phyloP scores from a whole-genome alignment of 495 filamentous ascomycete species.

The Podospora pseudocomata region DNA sequence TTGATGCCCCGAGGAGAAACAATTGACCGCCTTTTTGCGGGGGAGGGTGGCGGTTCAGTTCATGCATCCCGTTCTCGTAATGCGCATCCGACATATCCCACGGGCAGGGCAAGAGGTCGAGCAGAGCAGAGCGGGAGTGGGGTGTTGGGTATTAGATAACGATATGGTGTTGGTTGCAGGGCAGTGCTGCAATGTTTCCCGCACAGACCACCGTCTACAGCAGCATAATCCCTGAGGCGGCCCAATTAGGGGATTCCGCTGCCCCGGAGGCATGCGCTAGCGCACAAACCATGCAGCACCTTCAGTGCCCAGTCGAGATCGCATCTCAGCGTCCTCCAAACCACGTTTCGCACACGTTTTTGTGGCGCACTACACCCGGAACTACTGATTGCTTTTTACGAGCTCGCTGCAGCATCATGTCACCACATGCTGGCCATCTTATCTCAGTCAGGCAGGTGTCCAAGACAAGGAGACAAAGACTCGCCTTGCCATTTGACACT shows the following conservation, averaged over 20 bases:
- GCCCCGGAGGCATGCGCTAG: neutral
- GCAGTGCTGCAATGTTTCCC: neutral
- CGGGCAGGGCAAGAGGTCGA: too few species aligned
- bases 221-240: neutral
- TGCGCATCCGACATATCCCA: neutral
- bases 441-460: neutral
- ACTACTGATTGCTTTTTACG: neutral
- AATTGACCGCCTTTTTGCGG: neutral
- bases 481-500: neutral
- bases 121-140: neutral
- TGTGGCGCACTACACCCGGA: neutral
- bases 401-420: neutral
- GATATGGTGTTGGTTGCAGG: neutral
- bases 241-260: neutral
- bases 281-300: neutral
- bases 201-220: neutral
- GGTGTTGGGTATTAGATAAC: neutral
- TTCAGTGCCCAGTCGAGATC: constrained; percentile 1
- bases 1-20: too few species aligned
- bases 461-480: neutral
- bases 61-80: neutral
- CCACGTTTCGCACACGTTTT: constrained; percentile 5
- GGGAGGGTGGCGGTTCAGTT: too few species aligned
- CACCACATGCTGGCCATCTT: neutral
- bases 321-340: neutral